Base-by-base conservation (phyloP, 2,329 filamentous ascomycete genomes). In the Dactylellina sp. region DNA sequence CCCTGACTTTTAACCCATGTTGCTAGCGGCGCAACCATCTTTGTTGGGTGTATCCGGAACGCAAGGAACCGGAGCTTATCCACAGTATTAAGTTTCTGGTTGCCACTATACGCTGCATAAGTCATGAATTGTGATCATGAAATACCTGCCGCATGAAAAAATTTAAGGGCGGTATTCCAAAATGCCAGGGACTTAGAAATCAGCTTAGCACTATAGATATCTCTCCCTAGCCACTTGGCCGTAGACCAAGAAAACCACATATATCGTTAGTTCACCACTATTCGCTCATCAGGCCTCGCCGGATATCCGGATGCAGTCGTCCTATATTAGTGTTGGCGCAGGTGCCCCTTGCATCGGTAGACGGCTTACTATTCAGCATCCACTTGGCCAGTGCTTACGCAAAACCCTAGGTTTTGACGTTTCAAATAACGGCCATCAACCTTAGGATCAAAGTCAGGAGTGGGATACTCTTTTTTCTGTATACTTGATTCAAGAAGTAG, bases 1-100 rank as follows among this genome's bases (percentile, higher is more conserved):
- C 61, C 53, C 46, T 65, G 40, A 32, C 14, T 59, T n/a, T 49
- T 25, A 59, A 28, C 37, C 56, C 40, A 32, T 37, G 24, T 16
- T 57, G 39, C 35, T 56, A 65, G 49, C 32, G 50, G 32, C 25
- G 28, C 50, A 37, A 64, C 53, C 50, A 24, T 40, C 61, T 40
- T 32, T 37, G 22, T 40, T 55, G 60, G 53, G 47, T 32, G 50
- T 49, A 53, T 49, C 44, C 61, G 61, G 61, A 56, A 65, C 50
- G 61, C 49, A 64, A 64, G 60, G 60, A 44, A 55, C 49, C 60
- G 49, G 49, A 64, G 49, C 59, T 62, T 61, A 62, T 53, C 32
- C n/a, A 28, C 35, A 32, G n/a, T 62, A 40, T 42, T 37, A 11
- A 37, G 57, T 42, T 53, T 32, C 7, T 37, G 18, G 50, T 42